Base-by-base conservation (phyloP, 768 basidiomycete species). In the Tulasnella sp. region DNA sequence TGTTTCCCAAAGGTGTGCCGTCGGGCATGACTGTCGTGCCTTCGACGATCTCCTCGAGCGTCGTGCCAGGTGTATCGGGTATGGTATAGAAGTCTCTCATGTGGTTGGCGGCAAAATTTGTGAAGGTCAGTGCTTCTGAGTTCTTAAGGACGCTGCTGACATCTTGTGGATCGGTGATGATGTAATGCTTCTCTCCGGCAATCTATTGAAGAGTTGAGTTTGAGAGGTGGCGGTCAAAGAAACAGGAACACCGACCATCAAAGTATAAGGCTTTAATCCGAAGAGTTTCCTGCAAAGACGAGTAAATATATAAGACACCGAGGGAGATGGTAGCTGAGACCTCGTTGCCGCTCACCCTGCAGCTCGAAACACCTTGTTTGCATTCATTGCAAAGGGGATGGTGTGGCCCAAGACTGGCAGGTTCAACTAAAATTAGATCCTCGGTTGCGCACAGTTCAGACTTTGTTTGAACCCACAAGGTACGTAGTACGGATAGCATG, bases 131-230 rank as follows among this genome's bases (percentile, higher is more conserved):
- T 11, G 34, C 22, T 21, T 43, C 22, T 15, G 54, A 56, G 1
- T 21, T 25, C 17, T 56, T 56, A 42, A 56, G 45, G 3, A 56
- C 54, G 44, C 38, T 22, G 21, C 24, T 21, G 44, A 56, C 54
- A 43, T 56, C 54, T 22, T 21, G 31, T 12, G 54, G 54, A 22
- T 56, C 21, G 44, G 54, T 56, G 54, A 56, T 22, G 22, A 56
- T 42, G 44, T 56, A 56, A 31, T 56, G 54, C 30, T 56, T 56
- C 11, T 56, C 38, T 11, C 54, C 54, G 25, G 54, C 54, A 43
- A 56, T 56, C 44, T 56, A 22, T 15, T 11, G 48, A 11, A 22
- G 11, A 53, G 31, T 17, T 17, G 51, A 22, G 44, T n/a, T 46
- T 11, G 3, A 34, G 17, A 7, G 31, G 11, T 4, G 34, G 31